Evolutionary conservation across 805 yeast species (phyloP), one percentile per base, ranked within the genome.

Genomic region (Yarrowia phangngaensis): DNA sequence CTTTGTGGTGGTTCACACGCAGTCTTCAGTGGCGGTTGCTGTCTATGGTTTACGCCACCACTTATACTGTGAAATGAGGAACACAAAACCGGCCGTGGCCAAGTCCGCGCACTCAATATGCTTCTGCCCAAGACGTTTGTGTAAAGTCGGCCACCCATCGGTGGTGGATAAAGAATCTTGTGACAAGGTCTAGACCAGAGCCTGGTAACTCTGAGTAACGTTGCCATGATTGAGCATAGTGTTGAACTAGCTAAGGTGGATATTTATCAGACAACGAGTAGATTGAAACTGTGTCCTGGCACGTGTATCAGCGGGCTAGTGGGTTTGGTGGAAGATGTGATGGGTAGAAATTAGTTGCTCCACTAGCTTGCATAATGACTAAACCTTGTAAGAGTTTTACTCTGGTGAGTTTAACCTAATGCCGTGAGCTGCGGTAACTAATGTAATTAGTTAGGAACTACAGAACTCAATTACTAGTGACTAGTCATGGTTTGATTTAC

Each of bases 151-250:
- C 30, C 17, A 9, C 41, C 22, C 41, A n/a, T n/a, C n/a, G n/a
- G n/a, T n/a, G n/a, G n/a, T n/a, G n/a, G n/a, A n/a, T n/a, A n/a
- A n/a, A n/a, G n/a, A n/a, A n/a, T n/a, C n/a, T n/a, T n/a, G n/a
- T n/a, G n/a, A n/a, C n/a, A n/a, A n/a, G n/a, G 45, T 27, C 45
- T 38, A 38, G 45, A 26, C 26, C 45, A 38, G 45, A 38, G 45
- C 20, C 45, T 38, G 45, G 45, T 26, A 38, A 38, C 45, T 19
- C 45, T 38, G 45, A 19, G 45, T 38, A 38, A 32, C 24, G 45
- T 38, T 27, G 45, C 45, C 45, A 38, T 38, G 26, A 38, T 38
- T 38, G 45, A 38, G 45, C 45, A 38, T 38, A 38, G 45, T 38
- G 45, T 38, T 38, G 45, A 38, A 38, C 45, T 38, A 38, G 45